A percentile compares a stretch with the other conserved stretches of the same genome.
Evolutionary conservation across 208 protist species (phyloP).

Genomic region (Wallacemonas sp.): DNA sequence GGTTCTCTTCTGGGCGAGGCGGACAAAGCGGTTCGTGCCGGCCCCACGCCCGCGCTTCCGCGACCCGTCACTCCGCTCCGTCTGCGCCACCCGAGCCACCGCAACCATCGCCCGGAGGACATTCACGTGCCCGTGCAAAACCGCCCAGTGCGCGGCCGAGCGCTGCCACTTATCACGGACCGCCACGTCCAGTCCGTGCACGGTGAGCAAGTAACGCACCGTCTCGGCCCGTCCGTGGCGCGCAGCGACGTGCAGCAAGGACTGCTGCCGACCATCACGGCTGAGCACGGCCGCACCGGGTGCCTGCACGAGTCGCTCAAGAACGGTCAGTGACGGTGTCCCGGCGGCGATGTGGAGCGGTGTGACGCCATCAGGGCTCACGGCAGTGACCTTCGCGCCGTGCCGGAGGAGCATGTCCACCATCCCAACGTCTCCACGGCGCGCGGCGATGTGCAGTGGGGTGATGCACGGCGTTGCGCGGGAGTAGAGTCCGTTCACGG

Average conservation of each 20-base stretch:
- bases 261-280: constrained; percentile 56
- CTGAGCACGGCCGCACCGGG: constrained; percentile 13
- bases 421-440: constrained; percentile 15
- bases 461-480: constrained; percentile 42
- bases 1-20: constrained; percentile 45
- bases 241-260: constrained; percentile 63
- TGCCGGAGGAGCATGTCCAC: constrained; percentile 30
- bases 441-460: constrained; percentile 46
- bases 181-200: constrained; percentile 23
- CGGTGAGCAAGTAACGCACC: constrained; percentile 31
- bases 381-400: constrained; percentile 37
- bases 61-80: background rate
- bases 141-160: constrained; percentile 61
- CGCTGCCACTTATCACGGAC: constrained; percentile 73
- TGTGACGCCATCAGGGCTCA: constrained; percentile 55
- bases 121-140: constrained; percentile 38
- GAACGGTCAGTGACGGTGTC: background rate
- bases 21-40: constrained; percentile 25
- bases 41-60: background rate
- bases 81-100: background rate
- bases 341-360: constrained; percentile 50
- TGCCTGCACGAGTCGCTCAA: constrained; percentile 1
- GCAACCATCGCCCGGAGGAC: constrained; percentile 36
- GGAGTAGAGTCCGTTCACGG: constrained; percentile 44
- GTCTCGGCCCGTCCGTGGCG: constrained; percentile 29